Percentiles rank a stretch among this genome's conserved stretches.
Evolutionary conservation across 352 stramenopile species (phyloP).

Genomic region (Phytophthora niederhauseri): DNA sequence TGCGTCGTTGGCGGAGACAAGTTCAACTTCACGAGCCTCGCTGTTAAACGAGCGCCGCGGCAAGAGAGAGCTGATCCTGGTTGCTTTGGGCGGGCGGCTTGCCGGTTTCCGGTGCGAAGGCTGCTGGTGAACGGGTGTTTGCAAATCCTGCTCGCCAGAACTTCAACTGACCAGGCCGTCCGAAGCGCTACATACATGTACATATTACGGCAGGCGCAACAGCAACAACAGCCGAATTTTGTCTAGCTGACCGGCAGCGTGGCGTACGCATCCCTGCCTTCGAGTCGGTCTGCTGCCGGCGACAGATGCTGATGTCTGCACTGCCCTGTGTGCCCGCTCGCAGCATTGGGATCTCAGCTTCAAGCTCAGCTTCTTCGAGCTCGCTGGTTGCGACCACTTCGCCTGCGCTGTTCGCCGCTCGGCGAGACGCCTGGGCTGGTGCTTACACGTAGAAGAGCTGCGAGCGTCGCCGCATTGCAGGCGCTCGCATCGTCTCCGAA

Average conservation of each 20-base stretch:
- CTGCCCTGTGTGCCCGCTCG: background rate
- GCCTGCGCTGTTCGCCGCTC: conserved; percentile 9
- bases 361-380: no score
- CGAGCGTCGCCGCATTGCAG: conserved; percentile 17
- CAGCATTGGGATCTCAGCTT: no score
- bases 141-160: conserved; percentile 26
- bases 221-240: conserved; percentile 7
- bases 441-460: conserved; percentile 5
- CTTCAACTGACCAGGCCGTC: conserved; percentile 28
- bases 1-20: conserved; percentile 9
- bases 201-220: conserved; percentile 23
- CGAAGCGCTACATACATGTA: conserved; percentile 1
- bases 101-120: conserved; percentile 24
- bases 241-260: conserved; percentile 1
- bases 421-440: background rate
- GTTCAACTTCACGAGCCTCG: background rate
- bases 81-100: background rate
- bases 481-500: conserved; percentile 17
- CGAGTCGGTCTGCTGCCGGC: conserved; percentile 3
- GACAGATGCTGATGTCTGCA: background rate
- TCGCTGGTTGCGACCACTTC: background rate
- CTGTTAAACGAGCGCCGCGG: background rate
- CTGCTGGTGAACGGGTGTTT: conserved; percentile 19
- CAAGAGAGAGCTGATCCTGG: conserved; percentile 7
- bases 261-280: conserved; percentile 10